phyloP scores from a whole-genome alignment of 352 stramenopile species.

The Phytophthora sansomeana region DNA sequence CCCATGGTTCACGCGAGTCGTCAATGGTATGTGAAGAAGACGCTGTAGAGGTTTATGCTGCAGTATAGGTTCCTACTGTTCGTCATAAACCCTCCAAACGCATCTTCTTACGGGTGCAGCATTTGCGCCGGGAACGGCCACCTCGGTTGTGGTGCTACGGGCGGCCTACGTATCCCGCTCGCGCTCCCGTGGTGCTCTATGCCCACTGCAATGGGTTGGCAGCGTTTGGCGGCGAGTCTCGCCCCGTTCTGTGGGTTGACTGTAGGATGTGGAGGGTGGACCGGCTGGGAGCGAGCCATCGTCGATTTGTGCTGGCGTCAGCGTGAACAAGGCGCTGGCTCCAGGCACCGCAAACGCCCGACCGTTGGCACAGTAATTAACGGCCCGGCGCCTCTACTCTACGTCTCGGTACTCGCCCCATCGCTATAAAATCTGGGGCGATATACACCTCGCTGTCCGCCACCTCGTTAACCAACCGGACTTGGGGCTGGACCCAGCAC shows the following conservation, averaged over 20 bases:
- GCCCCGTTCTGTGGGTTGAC: too few relatives aligned
- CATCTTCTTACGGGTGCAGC: too few relatives aligned
- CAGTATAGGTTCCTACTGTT: too few relatives aligned
- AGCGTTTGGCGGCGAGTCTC: not conserved
- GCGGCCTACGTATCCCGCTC: not conserved
- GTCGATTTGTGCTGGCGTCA: constrained; percentile 27
- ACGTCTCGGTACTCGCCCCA: constrained; percentile 1
- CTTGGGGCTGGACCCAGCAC: constrained; percentile 22
- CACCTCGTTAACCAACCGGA: not conserved
- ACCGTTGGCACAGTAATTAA: constrained; percentile 21
- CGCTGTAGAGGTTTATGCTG: not conserved
- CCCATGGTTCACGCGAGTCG: constrained; percentile 41
- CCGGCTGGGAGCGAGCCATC: constrained; percentile 17
- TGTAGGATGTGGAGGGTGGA: constrained; percentile 25
- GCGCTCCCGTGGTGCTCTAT: not conserved
- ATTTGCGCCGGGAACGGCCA: not conserved
- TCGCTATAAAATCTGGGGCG: constrained; percentile 5
- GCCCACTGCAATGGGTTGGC: constrained; percentile 8
- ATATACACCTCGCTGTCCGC: not conserved
- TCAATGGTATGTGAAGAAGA: not conserved
- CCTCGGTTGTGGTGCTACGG: not conserved
- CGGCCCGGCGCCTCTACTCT: constrained; percentile 2
- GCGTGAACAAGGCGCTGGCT: constrained; percentile 10
- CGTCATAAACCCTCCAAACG: too few relatives aligned
- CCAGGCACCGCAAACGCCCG: not conserved